Evolutionary conservation across 2,329 filamentous ascomycete genomes (phyloP), one percentile per base, ranked within the genome.

Genomic region (Aspergillus brasiliensis): DNA sequence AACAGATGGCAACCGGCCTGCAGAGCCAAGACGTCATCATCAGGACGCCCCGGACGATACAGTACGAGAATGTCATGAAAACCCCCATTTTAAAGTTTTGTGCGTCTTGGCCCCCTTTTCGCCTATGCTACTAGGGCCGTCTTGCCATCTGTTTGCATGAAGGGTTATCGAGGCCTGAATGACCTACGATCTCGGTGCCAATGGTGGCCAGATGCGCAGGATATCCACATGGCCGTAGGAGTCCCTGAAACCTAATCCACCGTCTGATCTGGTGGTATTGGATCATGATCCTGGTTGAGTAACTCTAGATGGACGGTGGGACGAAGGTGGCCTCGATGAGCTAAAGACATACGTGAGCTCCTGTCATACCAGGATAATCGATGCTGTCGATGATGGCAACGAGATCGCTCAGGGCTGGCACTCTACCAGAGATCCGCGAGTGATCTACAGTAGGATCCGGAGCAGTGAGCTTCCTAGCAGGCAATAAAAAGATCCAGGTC

Each of bases 281-380:
- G 64, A 52, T 63, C 60, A 59, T 62, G 10, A 23, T 47, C 66
- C 55, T 62, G 58, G 61, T 51, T 70, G 70, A 69, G 62, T 73
- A 69, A 62, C 65, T 66, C 67, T 69, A 73, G 67, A 60, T 61
- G 58, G 56, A 42, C 60, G 65, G 70, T 75, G 69, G 68, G 71
- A 73, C 69, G 65, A 53, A 58, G 62, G 61, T 69, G 65, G 62
- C 69, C 71, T 75, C 72, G 72, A 74, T 61, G 63, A 68, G 57
- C 56, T 61, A 25, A 62, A 23, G 19, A 44, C 8, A 6, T 44
- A 44, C 19, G 19, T 44, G 40, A 23, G 13, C 19, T 44, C 19
- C 40, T 11, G 8, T 23, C 13, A 62, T 65, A 61, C 63, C 61
- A 66, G 57, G 53, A 57, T 60, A 62, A 63, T 38, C 49, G 47